Conservation (phyloP, 2,329 filamentous ascomycete species). For the Pseudogymnoascus sp. region DNA sequence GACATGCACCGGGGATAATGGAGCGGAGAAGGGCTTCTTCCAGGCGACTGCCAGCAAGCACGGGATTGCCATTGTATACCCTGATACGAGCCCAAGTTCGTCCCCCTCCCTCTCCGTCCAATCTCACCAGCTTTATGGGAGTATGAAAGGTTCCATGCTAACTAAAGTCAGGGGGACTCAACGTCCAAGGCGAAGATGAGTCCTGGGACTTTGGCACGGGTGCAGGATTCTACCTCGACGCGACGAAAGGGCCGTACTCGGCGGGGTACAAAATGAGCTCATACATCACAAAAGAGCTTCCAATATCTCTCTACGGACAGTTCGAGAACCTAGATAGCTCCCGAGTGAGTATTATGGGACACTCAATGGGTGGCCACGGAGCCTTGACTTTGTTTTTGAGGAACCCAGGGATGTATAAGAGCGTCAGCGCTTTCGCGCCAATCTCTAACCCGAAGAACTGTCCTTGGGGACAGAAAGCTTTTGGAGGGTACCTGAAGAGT, state of each 20-base stretch:
- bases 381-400: conserved; percentile 87
- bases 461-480: conserved; percentile 95
- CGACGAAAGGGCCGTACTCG: conserved; percentile 65
- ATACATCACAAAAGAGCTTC: conserved; percentile 88
- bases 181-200: conserved; percentile 78
- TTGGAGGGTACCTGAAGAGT: conserved; percentile 75
- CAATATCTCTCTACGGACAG: conserved; percentile 61
- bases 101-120: conserved; percentile 14
- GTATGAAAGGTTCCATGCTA: neutral
- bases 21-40: conserved; percentile 80
- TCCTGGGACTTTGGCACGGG: conserved; percentile 85
- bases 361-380: conserved; percentile 96
- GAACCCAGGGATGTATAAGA: conserved; percentile 84
- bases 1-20: conserved; percentile 89
- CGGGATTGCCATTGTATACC: conserved; percentile 88
- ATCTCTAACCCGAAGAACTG: conserved; percentile 80
- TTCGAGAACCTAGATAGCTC: conserved; percentile 65
- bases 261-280: conserved; percentile 88
- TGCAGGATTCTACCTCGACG: conserved; percentile 92
- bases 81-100: conserved; percentile 85
- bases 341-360: conserved; percentile 79
- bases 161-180: conserved; percentile 54
- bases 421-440: conserved; percentile 82
- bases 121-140: neutral
- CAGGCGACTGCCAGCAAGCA: conserved; percentile 71